phyloP scores from a whole-genome alignment of 192 early-diverging fungal species.

The Rhizophagus prolifer region DNA sequence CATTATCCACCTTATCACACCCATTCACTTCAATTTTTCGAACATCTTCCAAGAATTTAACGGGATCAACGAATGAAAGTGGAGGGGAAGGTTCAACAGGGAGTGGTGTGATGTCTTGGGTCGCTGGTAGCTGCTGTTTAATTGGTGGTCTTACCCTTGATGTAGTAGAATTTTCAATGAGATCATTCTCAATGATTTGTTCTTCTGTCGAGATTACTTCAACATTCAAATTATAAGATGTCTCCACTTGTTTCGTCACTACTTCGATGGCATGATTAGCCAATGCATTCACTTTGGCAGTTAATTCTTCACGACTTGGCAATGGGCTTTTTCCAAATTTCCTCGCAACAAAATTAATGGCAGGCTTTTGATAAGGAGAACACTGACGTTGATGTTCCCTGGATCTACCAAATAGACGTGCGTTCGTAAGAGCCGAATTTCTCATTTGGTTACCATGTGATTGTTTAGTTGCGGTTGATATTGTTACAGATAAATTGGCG shows the following conservation, averaged over 20 bases:
- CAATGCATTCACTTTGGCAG: neutral
- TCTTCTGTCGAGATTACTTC: neutral
- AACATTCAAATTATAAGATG: neutral
- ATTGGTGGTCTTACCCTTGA: neutral
- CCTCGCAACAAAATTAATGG: neutral
- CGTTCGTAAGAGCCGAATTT: neutral
- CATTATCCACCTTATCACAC: too few species aligned
- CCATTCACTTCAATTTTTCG: neutral
- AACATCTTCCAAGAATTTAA: conserved; percentile 18
- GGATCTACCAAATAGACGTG: neutral
- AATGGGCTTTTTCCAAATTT: neutral
- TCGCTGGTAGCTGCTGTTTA: neutral
- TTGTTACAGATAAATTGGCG: neutral
- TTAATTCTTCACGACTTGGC: neutral
- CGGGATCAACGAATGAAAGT: conserved; percentile 13
- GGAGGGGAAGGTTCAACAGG: conserved; percentile 9
- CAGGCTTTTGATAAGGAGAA: conserved; percentile 11
- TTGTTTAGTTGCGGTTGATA: conserved; percentile 1
- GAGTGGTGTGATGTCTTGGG: neutral
- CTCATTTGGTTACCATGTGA: neutral
- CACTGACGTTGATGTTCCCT: conserved; percentile 11
- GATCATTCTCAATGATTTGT: neutral
- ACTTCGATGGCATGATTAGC: conserved; percentile 7
- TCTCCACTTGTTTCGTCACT: neutral
- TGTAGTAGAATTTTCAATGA: neutral